Conservation (phyloP, 352 stramenopile species). For the Globisporangium spiculum region DNA sequence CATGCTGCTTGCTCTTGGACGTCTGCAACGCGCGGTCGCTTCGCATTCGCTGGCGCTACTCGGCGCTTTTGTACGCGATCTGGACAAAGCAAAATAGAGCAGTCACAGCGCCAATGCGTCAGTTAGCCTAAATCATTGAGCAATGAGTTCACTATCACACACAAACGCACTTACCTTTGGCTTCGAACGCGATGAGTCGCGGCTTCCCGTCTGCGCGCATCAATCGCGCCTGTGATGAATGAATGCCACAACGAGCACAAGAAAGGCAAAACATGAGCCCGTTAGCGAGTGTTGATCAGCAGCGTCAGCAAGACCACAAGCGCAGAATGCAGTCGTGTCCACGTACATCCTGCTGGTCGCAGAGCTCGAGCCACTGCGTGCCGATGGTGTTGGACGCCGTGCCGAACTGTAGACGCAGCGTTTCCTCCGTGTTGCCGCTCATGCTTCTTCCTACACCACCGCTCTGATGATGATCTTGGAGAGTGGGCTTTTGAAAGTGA, state of each 20-base stretch:
- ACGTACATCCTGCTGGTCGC: conserved; percentile 44
- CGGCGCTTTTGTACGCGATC: conserved; percentile 37
- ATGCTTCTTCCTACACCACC: background rate
- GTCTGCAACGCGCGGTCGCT: conserved; percentile 18
- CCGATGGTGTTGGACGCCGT: conserved; percentile 62
- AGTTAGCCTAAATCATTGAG: background rate
- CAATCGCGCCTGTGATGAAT: conserved; percentile 19
- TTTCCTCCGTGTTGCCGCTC: conserved; percentile 39
- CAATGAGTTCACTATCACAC: background rate
- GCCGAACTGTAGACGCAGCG: conserved; percentile 70
- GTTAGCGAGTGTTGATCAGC: background rate
- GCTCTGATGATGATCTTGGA: background rate
- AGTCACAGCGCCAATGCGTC: background rate
- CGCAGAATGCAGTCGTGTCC: background rate
- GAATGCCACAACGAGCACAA: background rate
- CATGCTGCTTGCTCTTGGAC: conserved; percentile 37
- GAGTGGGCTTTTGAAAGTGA: background rate
- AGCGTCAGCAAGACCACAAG: background rate
- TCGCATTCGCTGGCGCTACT: conserved; percentile 20
- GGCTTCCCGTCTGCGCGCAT: conserved; percentile 31
- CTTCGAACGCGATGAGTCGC: conserved; percentile 68
- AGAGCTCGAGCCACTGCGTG: conserved; percentile 52
- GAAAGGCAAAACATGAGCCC: background rate
- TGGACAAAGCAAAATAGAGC: conserved; percentile 11
- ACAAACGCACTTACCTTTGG: conserved; percentile 41